Conservation (phyloP, 2,329 filamentous ascomycete species). For the Stachybotrys echinatus region DNA sequence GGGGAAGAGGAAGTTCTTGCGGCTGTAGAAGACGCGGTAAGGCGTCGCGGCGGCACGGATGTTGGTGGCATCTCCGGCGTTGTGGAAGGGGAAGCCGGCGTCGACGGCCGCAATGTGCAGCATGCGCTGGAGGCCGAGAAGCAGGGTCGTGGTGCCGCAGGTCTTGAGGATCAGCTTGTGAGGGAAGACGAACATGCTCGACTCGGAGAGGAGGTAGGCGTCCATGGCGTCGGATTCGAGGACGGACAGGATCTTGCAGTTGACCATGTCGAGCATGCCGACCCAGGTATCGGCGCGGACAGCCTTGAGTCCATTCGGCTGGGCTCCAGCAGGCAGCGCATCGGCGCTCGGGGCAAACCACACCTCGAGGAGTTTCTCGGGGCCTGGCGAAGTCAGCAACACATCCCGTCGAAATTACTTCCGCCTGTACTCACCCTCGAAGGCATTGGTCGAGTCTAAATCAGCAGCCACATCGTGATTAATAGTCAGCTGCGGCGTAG, state of each 20-base stretch:
- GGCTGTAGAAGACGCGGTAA: conserved; percentile 96
- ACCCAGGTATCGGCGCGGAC: conserved; percentile 86
- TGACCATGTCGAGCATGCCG: conserved; percentile 94
- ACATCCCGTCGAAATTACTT: background rate
- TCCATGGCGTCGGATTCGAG: conserved; percentile 91
- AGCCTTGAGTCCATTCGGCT: conserved; percentile 76
- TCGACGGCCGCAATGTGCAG: conserved; percentile 84
- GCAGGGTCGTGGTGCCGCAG: conserved; percentile 90
- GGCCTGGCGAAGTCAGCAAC: conserved; percentile 47
- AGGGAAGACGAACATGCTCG: conserved; percentile 99
- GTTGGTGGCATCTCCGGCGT: conserved; percentile 59
- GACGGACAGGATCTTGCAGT: conserved; percentile 95
- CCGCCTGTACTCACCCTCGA: conserved; percentile 62
- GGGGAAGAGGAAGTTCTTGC: conserved; percentile 97
- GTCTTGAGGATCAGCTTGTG: conserved; percentile 99
- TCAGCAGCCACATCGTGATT: conserved; percentile 92
- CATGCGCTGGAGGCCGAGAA: conserved; percentile 84
- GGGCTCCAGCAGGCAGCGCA: conserved; percentile 64
- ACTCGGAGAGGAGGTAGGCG: conserved; percentile 94
- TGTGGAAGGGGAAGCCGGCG: conserved; percentile 83
- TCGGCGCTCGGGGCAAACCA: conserved; percentile 86
- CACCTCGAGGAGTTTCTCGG: conserved; percentile 96
- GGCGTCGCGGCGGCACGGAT: conserved; percentile 76
- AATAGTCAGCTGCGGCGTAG: conserved; percentile 88
- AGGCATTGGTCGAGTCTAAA: conserved; percentile 91